Percentiles rank a stretch among this genome's conserved stretches.
Evolutionary conservation across 768 basidiomycete species (phyloP).

Genomic region (Termitomyces sp.): DNA sequence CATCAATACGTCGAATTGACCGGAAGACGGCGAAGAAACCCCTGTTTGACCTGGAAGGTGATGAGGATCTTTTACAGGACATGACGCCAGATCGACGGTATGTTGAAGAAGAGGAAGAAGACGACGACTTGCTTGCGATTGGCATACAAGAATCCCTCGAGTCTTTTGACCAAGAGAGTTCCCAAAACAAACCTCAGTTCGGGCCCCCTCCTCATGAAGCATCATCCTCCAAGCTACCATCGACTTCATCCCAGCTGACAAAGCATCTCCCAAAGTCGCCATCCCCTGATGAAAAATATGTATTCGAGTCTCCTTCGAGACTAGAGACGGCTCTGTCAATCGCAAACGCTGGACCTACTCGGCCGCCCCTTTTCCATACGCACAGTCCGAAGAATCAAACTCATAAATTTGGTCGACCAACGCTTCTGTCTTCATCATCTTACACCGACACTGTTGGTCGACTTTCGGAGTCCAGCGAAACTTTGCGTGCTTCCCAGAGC

Average conservation of each 20-base stretch:
- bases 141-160: constrained; percentile 63
- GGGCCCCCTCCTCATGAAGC: constrained; percentile 1
- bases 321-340: constrained; percentile 67
- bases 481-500: neutral
- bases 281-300: constrained; percentile 15
- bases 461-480: neutral
- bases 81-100: neutral
- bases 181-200: neutral
- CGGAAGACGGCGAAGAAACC: constrained; percentile 32
- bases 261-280: neutral
- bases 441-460: constrained; percentile 2
- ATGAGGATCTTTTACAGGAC: constrained; percentile 27
- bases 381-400: constrained; percentile 1
- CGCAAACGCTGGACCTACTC: constrained; percentile 47
- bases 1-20: constrained; percentile 23
- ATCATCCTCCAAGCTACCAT: constrained; percentile 5
- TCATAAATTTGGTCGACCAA: constrained; percentile 24
- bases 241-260: neutral
- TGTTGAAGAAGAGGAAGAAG: constrained; percentile 40
- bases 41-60: constrained; percentile 49
- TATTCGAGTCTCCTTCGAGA: constrained; percentile 30
- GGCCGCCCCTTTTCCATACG: constrained; percentile 6
- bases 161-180: constrained; percentile 40
- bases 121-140: constrained; percentile 44
- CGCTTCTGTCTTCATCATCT: constrained; percentile 18